Evolutionary conservation across 2,329 filamentous ascomycete species (phyloP), one percentile per base, ranked within the genome.

Genomic region (Rhynchosporium agropyri): DNA sequence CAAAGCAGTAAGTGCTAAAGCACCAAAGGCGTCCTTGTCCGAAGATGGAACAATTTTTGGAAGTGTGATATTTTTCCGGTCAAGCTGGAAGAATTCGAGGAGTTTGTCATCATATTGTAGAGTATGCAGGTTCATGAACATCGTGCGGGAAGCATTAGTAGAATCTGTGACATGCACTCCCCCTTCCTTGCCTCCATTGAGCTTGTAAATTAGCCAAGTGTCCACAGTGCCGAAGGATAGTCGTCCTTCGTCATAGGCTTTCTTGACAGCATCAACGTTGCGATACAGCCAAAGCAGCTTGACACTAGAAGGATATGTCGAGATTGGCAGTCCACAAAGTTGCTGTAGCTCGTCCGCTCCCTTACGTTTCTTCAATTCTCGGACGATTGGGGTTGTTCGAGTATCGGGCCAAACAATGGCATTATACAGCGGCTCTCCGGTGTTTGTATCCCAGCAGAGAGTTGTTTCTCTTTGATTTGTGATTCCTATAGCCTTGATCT

Each of bases 361-460:
- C 26, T 85, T 79, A 66, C 84, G 81, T 15, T 79, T 76, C 77
- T 91, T 92, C 38, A 94, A 78, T 69, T 91, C 87, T 64, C 89
- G 85, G 9, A 92, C 90, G 55, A 94, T 79, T 60, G 84, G 81
- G 68, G 86, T 84, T 54, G 89, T 89, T 60, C 91, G 82, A n/a
- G 90, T 93, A 74, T 95, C 91, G 45, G 91, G 89, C 90, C 91
- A 94, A 60, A 90, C 90, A 66, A 95, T 91, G 65, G 90, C 90
- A 73, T 92, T 92, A 79, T 92, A 83, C 45, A 95, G 79, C 8
- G 90, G 84, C 74, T 92, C 84, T 56, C 91, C 91, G 0, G 89
- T 92, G 68, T 86, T 84, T 73, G 81, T 85, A 74, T 94, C 89
- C 90, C 90, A 94, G 60, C 91, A 86, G 1, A 94, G 80, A 2